A percentile compares a stretch with the other conserved stretches of the same genome.
phyloP scores from a whole-genome alignment of 305 asterid species.

The Coffea humblotiana region DNA sequence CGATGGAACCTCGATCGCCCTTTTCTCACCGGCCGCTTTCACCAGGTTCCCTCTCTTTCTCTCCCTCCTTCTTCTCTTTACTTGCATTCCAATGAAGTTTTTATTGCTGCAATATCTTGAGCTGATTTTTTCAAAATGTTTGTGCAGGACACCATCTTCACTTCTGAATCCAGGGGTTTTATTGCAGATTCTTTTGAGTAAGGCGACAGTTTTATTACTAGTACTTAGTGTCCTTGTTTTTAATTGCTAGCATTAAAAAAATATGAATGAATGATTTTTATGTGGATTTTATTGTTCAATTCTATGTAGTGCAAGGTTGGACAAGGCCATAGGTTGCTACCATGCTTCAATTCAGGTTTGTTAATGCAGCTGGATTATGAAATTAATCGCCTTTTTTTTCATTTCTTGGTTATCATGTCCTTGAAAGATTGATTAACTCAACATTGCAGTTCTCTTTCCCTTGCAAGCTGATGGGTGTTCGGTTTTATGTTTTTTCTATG shows the following conservation, averaged over 20 bases:
- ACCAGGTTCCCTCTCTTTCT: constrained; percentile 40
- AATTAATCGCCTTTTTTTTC: no score
- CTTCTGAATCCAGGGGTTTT: constrained; percentile 46
- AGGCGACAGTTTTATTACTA: not conserved
- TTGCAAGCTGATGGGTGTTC: no score
- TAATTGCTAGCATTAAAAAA: not conserved
- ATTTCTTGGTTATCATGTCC: no score
- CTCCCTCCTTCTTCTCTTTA: not conserved
- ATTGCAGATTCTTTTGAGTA: constrained; percentile 46
- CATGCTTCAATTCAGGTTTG: constrained; percentile 42
- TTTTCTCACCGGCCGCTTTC: constrained; percentile 72
- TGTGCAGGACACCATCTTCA: constrained; percentile 43
- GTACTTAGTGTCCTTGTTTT: not conserved
- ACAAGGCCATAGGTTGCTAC: constrained; percentile 79
- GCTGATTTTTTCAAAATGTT: constrained; percentile 7
- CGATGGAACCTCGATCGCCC: constrained; percentile 81
- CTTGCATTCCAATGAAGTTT: no score
- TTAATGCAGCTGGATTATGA: no score
- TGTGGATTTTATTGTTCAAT: constrained; percentile 4
- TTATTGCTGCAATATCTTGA: not conserved
- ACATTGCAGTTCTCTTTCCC: no score
- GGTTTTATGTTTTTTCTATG: no score
- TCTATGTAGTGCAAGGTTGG: constrained; percentile 50
- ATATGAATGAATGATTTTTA: not conserved
- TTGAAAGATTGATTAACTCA: no score